phyloP scores from a whole-genome alignment of 495 filamentous ascomycete species.

The Penicillium verhagenii region DNA sequence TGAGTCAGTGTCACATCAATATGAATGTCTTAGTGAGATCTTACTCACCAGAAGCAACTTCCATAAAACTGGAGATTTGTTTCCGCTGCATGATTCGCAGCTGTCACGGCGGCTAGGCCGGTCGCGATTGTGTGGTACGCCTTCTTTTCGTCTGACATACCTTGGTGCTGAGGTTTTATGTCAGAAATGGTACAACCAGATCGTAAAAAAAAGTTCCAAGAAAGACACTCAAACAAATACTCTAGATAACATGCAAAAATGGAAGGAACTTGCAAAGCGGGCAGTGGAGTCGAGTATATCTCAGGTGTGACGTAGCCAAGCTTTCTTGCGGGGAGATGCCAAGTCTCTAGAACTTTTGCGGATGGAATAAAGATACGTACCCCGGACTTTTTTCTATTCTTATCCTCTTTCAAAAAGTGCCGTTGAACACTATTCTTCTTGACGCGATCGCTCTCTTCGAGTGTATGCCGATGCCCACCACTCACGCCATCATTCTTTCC shows the following conservation, averaged over 20 bases:
- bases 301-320: slow-evolving; percentile 24
- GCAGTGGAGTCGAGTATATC: background rate
- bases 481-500: slow-evolving; percentile 67
- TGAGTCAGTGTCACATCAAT: slow-evolving; percentile 15
- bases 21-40: background rate
- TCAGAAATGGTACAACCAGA: slow-evolving; percentile 5
- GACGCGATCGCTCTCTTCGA: slow-evolving; percentile 78
- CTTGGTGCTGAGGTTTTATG: slow-evolving; percentile 21
- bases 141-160: slow-evolving; percentile 56
- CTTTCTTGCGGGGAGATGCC: slow-evolving; percentile 19
- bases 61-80: slow-evolving; percentile 79
- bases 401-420: slow-evolving; percentile 62
- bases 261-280: background rate
- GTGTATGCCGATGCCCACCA: slow-evolving; percentile 69
- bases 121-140: slow-evolving; percentile 82
- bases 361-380: slow-evolving; percentile 44
- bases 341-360: slow-evolving; percentile 11
- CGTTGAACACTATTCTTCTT: slow-evolving; percentile 82
- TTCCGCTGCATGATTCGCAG: slow-evolving; percentile 65
- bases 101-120: slow-evolving; percentile 73
- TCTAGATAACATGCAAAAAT: background rate
- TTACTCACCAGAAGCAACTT: slow-evolving; percentile 81
- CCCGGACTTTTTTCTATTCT: slow-evolving; percentile 64
- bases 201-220: background rate
- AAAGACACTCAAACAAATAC: background rate